These are phyloP conservation scores for Prosopis cineraria DNA, from an alignment of 306 rosid species.

Conservation along the genomic window DNA sequence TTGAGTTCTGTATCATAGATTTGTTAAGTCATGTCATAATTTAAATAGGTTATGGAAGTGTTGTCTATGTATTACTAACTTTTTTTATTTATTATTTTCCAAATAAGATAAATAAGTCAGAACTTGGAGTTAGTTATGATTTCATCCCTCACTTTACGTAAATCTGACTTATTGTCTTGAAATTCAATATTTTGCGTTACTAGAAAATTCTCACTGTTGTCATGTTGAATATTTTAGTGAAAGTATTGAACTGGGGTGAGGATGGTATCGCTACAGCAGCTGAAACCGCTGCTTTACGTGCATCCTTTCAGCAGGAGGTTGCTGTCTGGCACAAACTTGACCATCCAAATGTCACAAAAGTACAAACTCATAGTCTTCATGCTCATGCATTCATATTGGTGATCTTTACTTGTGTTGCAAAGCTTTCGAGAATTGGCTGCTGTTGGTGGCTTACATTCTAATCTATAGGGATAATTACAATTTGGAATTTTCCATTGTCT, in stretches of 20 bases:
- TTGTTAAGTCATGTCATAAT: background rate
- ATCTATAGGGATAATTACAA: background rate
- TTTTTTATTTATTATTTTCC: background rate
- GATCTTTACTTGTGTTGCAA: constrained; percentile 7
- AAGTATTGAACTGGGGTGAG: constrained; percentile 98
- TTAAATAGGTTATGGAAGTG: background rate
- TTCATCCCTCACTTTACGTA: background rate
- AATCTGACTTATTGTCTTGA: background rate
- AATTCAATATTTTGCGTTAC: background rate
- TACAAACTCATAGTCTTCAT: constrained; percentile 39
- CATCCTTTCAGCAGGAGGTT: constrained; percentile 96
- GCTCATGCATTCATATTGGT: constrained; percentile 28
- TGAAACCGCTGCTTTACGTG: constrained; percentile 78
- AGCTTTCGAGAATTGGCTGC: constrained; percentile 16
- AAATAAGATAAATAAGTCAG: background rate
- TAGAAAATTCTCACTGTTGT: constrained; percentile 31
- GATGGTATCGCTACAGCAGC: constrained; percentile 72
- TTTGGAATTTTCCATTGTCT: background rate
- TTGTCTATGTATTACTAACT: background rate
- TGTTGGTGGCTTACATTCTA: background rate
- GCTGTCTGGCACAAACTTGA: constrained; percentile 98
- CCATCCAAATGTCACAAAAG: constrained; percentile 92
- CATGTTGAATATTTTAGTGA: constrained; percentile 63
- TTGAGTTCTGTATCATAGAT: background rate
- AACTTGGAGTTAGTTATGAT: background rate